These are phyloP conservation scores for Kitagawia praeruptora DNA, from an alignment of 129 eudicot species.

Conservation along the genomic window DNA sequence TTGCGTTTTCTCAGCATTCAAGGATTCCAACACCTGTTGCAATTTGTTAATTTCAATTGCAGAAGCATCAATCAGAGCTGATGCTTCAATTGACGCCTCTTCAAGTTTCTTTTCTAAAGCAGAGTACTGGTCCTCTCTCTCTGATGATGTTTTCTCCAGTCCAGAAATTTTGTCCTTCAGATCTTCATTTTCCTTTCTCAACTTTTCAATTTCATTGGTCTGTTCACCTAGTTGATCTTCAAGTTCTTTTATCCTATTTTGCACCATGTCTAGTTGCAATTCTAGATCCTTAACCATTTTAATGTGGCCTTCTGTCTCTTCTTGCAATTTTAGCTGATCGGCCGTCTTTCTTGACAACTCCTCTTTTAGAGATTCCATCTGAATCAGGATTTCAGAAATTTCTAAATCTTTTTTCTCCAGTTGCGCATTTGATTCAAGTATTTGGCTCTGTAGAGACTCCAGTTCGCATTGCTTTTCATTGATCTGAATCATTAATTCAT, in stretches of 20 bases:
- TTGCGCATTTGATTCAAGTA: constrained; percentile 35
- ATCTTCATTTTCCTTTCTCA: constrained; percentile 23
- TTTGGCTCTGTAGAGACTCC: constrained; percentile 35
- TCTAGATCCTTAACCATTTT: constrained; percentile 33
- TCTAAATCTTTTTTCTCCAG: constrained; percentile 40
- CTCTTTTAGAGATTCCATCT: constrained; percentile 51
- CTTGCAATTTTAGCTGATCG: constrained; percentile 32
- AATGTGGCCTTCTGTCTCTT: constrained; percentile 42
- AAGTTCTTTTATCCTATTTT: constrained; percentile 24
- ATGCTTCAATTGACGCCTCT: constrained; percentile 32
- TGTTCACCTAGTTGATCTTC: constrained; percentile 31
- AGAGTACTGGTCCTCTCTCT: constrained; percentile 26
- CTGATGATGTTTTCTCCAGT: constrained; percentile 25
- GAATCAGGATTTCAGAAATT: constrained; percentile 30
- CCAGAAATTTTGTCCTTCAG: constrained; percentile 25
- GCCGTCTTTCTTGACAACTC: constrained; percentile 43
- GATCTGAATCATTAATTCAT: constrained; percentile 29
- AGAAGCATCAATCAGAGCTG: constrained; percentile 16
- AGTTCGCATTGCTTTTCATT: constrained; percentile 45
- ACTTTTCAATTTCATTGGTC: constrained; percentile 26
- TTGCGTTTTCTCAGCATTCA: constrained; percentile 29
- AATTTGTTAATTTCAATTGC: constrained; percentile 16
- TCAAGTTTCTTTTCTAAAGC: constrained; percentile 31
- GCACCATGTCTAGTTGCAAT: constrained; percentile 22
- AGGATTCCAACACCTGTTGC: constrained; percentile 22